Base-by-base conservation (phyloP, 2,329 filamentous ascomycete genomes). In the Fusarium agapanthi region DNA sequence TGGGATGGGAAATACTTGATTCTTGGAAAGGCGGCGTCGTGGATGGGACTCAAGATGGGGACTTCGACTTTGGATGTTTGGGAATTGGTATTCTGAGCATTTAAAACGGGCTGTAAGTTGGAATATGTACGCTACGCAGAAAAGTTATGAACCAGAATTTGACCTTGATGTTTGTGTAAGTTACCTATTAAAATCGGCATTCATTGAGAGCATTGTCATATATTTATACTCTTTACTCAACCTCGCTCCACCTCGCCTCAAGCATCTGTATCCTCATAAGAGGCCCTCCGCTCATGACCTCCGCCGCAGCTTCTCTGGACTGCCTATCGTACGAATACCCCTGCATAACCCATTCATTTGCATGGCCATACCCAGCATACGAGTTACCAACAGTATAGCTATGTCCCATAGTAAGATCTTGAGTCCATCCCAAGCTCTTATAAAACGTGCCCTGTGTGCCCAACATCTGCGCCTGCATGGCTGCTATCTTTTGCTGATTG, bases 201-300 rank as follows among this genome's bases (percentile, higher is more conserved):
- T 15, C n/a, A 5, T 16, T 13, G 24, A 53, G 34, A 37, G 34
- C 24, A 22, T 53, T 22, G 14, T 16, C 50, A n/a, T 28, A 13
- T 11, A 20, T 8, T 22, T 20, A 20, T 26, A 20, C 47, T 50
- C 30, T 38, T 26, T 64, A 81, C 67, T 83, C 82, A 51, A 82
- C 80, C 51, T 78, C 75, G 60, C 71, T 79, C 81, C 81, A 83
- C 43, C 75, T 65, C 58, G 75, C 67, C 68, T 83, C 81, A 51
- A 84, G 56, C 65, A 78, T 65, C 13, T 58, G 64, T n/a, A 82
- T 61, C 40, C 75, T 58, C 62, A 73, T 59, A 10, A 74, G 16
- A 11, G 58, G 51, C 5, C 60, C 69, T 30, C 58, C 69, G 34
- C 71, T 62, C 41, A 53, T 69, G 2, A 67, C 56, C 48, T 60